Evolutionary conservation across 179 eudicot species (phyloP).

Genomic region (Actinidia chinensis): DNA sequence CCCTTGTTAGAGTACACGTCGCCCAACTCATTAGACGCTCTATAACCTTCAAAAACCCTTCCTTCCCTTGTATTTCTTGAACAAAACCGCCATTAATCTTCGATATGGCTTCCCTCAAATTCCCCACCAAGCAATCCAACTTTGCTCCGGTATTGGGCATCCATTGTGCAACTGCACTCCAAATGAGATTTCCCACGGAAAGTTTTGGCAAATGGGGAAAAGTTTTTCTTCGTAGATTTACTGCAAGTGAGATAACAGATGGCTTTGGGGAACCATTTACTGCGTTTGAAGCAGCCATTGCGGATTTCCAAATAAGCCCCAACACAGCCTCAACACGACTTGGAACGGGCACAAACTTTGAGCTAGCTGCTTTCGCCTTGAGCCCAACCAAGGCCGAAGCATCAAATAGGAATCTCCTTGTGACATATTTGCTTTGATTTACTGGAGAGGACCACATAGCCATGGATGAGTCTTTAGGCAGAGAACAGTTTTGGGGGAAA

Average conservation of each 20-base stretch:
- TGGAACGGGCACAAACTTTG: slow-evolving; percentile 4
- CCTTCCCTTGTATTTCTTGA: slow-evolving; percentile 13
- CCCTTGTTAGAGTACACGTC: slow-evolving; percentile 4
- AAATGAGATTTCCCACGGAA: slow-evolving; percentile 25
- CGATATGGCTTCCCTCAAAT: neutral
- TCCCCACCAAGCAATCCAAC: slow-evolving; percentile 5
- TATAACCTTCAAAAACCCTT: slow-evolving; percentile 11
- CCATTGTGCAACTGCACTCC: slow-evolving; percentile 20
- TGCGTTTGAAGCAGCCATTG: slow-evolving; percentile 23
- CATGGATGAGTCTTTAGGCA: slow-evolving; percentile 13
- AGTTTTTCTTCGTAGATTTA: slow-evolving; percentile 20
- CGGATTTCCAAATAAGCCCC: slow-evolving; percentile 30
- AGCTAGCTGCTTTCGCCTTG: slow-evolving; percentile 13
- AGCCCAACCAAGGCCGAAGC: slow-evolving; percentile 7
- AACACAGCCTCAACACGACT: slow-evolving; percentile 17
- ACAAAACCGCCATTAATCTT: slow-evolving; percentile 20
- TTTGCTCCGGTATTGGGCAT: neutral
- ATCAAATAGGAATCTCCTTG: slow-evolving; percentile 19
- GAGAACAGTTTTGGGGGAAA: slow-evolving; percentile 14
- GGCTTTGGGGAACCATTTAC: neutral
- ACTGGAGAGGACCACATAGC: slow-evolving; percentile 14
- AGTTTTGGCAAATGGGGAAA: slow-evolving; percentile 14
- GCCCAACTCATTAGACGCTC: slow-evolving; percentile 11
- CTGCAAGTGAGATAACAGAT: slow-evolving; percentile 14
- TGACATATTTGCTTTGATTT: slow-evolving; percentile 4